These are phyloP conservation scores for Lagerstroemia speciosa DNA, from an alignment of 345 rosid genomes.

Conservation along the genomic window DNA sequence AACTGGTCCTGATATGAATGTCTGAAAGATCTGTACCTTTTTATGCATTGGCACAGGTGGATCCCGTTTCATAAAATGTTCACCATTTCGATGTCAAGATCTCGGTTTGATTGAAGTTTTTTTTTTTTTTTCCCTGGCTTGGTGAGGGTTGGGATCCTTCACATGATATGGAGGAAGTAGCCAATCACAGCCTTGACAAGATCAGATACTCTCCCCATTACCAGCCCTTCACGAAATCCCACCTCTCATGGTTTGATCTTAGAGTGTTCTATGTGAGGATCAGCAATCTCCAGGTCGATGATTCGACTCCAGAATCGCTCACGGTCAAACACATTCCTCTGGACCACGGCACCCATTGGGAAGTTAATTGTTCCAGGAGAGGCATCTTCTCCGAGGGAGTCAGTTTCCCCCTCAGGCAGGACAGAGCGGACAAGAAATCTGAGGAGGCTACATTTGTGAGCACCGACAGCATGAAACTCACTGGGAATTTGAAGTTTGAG, in stretches of 20 bases:
- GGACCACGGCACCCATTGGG: slow-evolving; percentile 58
- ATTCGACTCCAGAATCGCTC: slow-evolving; percentile 58
- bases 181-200: slow-evolving; percentile 35
- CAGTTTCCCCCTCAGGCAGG: slow-evolving; percentile 60
- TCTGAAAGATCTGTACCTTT: background rate
- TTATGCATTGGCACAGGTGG: background rate
- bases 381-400: slow-evolving; percentile 52
- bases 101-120: slow-evolving; percentile 2
- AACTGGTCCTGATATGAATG: background rate
- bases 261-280: slow-evolving; percentile 87
- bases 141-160: slow-evolving; percentile 30
- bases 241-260: slow-evolving; percentile 59
- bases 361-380: slow-evolving; percentile 63
- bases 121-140: no score
- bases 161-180: slow-evolving; percentile 32
- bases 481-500: slow-evolving; percentile 82
- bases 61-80: background rate
- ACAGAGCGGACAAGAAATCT: slow-evolving; percentile 62
- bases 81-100: background rate
- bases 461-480: slow-evolving; percentile 66
- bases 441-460: slow-evolving; percentile 86
- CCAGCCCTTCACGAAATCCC: slow-evolving; percentile 33
- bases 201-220: slow-evolving; percentile 47
- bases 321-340: slow-evolving; percentile 70
- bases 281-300: slow-evolving; percentile 60